Percentiles rank a stretch among this genome's conserved stretches.
phyloP scores from a whole-genome alignment of 129 eudicot species.

The Lonicera japonica region DNA sequence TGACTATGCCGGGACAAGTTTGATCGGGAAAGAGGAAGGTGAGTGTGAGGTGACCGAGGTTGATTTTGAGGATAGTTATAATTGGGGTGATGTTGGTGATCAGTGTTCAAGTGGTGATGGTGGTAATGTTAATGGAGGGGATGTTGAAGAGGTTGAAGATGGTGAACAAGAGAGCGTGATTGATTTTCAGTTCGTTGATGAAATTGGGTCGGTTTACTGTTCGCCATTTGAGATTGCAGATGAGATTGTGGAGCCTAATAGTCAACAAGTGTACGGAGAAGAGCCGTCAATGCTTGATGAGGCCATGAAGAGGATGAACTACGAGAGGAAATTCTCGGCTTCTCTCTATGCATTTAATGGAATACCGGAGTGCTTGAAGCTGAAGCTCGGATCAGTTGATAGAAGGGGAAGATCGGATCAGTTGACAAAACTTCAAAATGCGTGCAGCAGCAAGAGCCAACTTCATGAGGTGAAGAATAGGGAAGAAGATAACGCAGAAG shows the following conservation, averaged over 20 bases:
- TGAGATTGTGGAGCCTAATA: slow-evolving; percentile 36
- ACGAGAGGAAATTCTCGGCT: slow-evolving; percentile 74
- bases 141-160: slow-evolving; percentile 30
- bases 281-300: slow-evolving; percentile 51
- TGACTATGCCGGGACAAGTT: slow-evolving; percentile 1
- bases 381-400: slow-evolving; percentile 39
- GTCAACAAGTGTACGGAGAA: slow-evolving; percentile 26
- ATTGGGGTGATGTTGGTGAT: slow-evolving; percentile 19
- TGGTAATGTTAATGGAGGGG: slow-evolving; percentile 26
- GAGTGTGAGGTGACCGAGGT: slow-evolving; percentile 3
- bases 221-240: slow-evolving; percentile 64
- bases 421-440: slow-evolving; percentile 20
- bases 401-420: slow-evolving; percentile 39
- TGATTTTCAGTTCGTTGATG: slow-evolving; percentile 67
- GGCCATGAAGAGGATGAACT: slow-evolving; percentile 74
- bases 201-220: slow-evolving; percentile 38
- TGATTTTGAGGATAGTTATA: slow-evolving; percentile 1
- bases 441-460: slow-evolving; percentile 14
- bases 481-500: slow-evolving; percentile 24
- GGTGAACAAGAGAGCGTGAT: slow-evolving; percentile 21
- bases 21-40: slow-evolving; percentile 21
- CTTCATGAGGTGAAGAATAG: slow-evolving; percentile 22
- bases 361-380: slow-evolving; percentile 57
- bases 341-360: slow-evolving; percentile 81
- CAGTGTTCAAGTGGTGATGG: slow-evolving; percentile 25